Percentiles rank a stretch among this genome's conserved stretches.
Conservation (phyloP, 73 alveolate genomes). For the Tetrahymena elliotti region DNA sequence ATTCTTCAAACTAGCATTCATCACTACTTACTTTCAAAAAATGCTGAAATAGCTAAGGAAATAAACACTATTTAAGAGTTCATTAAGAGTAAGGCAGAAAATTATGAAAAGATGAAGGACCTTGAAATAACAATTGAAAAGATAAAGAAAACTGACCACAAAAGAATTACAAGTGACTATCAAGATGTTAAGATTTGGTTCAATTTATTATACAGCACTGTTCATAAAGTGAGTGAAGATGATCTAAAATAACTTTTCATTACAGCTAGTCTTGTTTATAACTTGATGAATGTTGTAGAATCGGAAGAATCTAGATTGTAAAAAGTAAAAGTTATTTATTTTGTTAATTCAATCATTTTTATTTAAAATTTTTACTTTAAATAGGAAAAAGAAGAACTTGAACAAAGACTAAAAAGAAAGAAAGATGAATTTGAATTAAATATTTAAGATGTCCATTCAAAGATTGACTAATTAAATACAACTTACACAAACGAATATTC, state of each 20-base stretch:
- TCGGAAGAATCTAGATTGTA: conserved; percentile 27
- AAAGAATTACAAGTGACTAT: conserved; percentile 44
- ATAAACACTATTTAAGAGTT: conserved; percentile 48
- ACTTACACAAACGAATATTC: conserved; percentile 12
- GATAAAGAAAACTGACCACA: conserved; percentile 50
- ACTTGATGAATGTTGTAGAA: conserved; percentile 31
- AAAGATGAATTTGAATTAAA: conserved; percentile 27
- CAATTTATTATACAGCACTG: conserved; percentile 53
- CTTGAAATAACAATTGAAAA: conserved; percentile 65
- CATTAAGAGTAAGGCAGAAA: conserved; percentile 53
- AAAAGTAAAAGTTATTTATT: neutral
- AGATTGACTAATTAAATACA: neutral
- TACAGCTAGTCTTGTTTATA: conserved; percentile 23
- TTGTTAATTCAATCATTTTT: neutral
- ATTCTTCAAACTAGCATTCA: conserved; percentile 48
- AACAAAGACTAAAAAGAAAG: conserved; percentile 25
- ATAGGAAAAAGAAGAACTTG: conserved; percentile 43
- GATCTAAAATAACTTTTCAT: conserved; percentile 21
- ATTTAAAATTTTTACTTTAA: neutral
- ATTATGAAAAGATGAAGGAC: conserved; percentile 60
- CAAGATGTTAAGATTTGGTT: conserved; percentile 71
- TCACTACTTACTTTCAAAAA: conserved; percentile 40
- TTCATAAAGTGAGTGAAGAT: conserved; percentile 30
- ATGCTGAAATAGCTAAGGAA: conserved; percentile 37
- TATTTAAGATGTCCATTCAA: conserved; percentile 25